phyloP scores from a whole-genome alignment of 164 flowering plant species.

The Nelumbo lutea region DNA sequence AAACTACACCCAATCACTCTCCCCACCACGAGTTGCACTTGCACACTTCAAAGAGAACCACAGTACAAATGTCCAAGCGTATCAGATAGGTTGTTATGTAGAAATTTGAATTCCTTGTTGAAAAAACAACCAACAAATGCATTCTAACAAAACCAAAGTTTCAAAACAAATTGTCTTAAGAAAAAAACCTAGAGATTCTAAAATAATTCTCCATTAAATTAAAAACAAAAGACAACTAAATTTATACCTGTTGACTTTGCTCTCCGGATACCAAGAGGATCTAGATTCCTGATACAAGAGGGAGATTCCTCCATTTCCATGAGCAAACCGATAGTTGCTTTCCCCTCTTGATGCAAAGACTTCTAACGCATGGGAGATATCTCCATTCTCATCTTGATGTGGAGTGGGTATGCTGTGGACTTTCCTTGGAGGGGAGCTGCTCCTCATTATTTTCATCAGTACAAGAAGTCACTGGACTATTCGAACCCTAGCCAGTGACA shows the following conservation, averaged over 20 bases:
- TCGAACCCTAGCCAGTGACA: too few species aligned
- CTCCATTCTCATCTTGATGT: conserved; percentile 17
- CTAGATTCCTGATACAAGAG: conserved; percentile 70
- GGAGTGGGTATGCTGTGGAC: background rate
- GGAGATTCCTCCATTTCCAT: conserved; percentile 69
- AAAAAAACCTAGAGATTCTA: background rate
- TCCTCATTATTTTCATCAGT: conserved; percentile 28
- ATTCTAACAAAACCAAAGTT: too few species aligned
- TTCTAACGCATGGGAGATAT: conserved; percentile 7
- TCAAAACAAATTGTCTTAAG: too few species aligned
- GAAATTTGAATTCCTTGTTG: too few species aligned
- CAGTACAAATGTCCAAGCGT: too few species aligned
- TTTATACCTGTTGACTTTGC: conserved; percentile 27
- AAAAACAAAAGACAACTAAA: conserved; percentile 7
- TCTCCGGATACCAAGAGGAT: conserved; percentile 64
- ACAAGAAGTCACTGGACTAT: conserved; percentile 15
- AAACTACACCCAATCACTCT: too few species aligned
- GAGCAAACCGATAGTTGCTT: conserved; percentile 51
- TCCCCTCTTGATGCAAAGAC: conserved; percentile 60
- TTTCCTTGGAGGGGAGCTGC: conserved; percentile 5
- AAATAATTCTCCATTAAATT: too few species aligned
- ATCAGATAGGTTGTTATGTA: too few species aligned
- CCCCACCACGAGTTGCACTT: too few species aligned
- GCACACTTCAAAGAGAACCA: too few species aligned
- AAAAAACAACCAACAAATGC: too few species aligned